Evolutionary conservation across 805 yeast species (phyloP).

Genomic region (Candida nanaspora): DNA sequence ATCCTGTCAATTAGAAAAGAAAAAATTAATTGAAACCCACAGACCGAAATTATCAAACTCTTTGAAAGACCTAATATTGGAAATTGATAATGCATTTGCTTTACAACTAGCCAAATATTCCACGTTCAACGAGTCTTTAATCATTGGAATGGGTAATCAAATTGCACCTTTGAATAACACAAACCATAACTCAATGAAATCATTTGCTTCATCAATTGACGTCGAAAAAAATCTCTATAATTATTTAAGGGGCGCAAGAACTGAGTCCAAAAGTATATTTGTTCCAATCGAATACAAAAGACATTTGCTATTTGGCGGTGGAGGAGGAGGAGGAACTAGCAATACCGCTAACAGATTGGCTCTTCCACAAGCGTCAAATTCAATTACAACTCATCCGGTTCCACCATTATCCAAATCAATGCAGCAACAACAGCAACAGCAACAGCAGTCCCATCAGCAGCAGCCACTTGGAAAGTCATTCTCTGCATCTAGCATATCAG

Average conservation of each 20-base stretch:
- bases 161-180: constrained; percentile 61
- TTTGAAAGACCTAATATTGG: constrained; percentile 71
- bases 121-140: constrained; percentile 75
- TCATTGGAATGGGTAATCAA: constrained; percentile 79
- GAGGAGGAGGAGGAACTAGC: no score
- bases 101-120: constrained; percentile 86
- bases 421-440: background rate
- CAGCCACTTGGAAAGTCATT: background rate
- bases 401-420: background rate
- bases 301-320: constrained; percentile 54
- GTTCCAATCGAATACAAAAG: constrained; percentile 64
- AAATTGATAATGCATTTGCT: constrained; percentile 83
- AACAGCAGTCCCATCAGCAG: background rate
- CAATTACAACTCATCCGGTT: no score
- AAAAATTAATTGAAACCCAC: constrained; percentile 60
- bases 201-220: constrained; percentile 69
- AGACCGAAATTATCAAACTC: constrained; percentile 73
- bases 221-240: constrained; percentile 77
- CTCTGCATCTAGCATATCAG: background rate
- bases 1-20: constrained; percentile 63
- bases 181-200: constrained; percentile 47
- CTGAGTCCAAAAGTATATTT: constrained; percentile 32
- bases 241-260: constrained; percentile 36
- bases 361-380: no score
- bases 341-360: no score